phyloP scores from a whole-genome alignment of 164 flowering plant genomes.

The Umbilicus rupestris region DNA sequence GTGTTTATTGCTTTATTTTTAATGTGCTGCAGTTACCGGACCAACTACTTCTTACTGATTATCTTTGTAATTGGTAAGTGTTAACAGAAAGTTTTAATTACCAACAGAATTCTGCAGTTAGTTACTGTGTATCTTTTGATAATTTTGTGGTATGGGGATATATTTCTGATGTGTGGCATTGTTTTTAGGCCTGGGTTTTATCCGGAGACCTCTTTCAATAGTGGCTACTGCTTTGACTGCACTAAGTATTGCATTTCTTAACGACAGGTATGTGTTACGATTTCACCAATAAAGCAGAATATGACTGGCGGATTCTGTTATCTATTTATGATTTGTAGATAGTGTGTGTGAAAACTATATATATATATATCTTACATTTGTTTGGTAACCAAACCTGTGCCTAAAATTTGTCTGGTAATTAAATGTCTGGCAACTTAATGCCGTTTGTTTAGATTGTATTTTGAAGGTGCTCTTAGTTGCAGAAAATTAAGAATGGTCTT shows the following conservation, averaged over 20 bases:
- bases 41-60: constrained; percentile 3
- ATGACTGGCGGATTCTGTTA: not conserved
- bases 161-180: not conserved
- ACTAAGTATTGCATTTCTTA: constrained; percentile 65
- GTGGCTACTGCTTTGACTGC: constrained; percentile 80
- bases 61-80: constrained; percentile 2
- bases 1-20: not conserved
- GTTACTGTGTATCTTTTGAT: not conserved
- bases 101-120: not conserved
- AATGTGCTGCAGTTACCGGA: not conserved
- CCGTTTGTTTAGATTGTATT: not conserved
- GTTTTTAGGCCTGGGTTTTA: constrained; percentile 67
- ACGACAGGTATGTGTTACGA: constrained; percentile 73
- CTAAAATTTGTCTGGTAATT: too few species aligned
- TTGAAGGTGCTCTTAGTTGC: not conserved
- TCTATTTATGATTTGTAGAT: not conserved
- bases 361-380: not conserved
- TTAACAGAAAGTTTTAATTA: not conserved
- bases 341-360: not conserved
- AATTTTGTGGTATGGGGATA: not conserved
- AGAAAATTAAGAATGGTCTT: not conserved
- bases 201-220: constrained; percentile 72
- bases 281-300: not conserved
- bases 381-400: too few species aligned
- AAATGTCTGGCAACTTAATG: too few species aligned